phyloP scores from a whole-genome alignment of 305 asterid genomes.

The Vinca major region DNA sequence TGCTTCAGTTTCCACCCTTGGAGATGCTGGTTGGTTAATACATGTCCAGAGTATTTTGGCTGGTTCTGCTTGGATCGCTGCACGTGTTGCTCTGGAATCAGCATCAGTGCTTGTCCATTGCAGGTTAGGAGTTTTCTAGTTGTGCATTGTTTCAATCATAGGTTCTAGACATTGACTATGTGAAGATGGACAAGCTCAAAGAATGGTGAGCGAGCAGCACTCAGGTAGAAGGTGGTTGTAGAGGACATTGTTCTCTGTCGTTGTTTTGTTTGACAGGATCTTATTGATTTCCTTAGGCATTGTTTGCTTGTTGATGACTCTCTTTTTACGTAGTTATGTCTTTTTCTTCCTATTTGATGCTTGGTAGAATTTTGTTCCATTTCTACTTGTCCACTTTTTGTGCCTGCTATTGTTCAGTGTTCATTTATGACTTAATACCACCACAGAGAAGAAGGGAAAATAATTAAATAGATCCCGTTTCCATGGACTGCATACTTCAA shows the following conservation, averaged over 20 bases:
- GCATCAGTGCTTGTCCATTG: constrained; percentile 98
- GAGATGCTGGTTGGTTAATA: constrained; percentile 96
- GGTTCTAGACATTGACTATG: neutral
- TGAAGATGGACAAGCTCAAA: neutral
- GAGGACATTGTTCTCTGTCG: neutral
- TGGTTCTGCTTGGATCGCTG: constrained; percentile 99
- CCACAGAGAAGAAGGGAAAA: neutral
- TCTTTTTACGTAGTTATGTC: neutral
- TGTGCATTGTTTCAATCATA: neutral
- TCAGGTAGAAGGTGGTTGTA: neutral
- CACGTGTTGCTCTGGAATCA: constrained; percentile 91
- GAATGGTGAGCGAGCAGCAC: neutral
- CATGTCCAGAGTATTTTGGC: constrained; percentile 94
- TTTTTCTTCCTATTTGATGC: neutral
- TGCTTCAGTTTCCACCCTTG: constrained; percentile 94
- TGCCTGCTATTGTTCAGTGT: neutral
- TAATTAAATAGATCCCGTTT: no score
- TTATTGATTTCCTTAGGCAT: neutral
- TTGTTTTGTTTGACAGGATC: neutral
- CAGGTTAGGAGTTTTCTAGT: constrained; percentile 39
- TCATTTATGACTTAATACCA: neutral
- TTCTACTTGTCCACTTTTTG: neutral
- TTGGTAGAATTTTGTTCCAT: neutral
- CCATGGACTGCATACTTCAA: no score
- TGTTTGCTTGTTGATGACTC: neutral